Conservation (phyloP, 306 rosid genomes). For the Glycine soja region DNA sequence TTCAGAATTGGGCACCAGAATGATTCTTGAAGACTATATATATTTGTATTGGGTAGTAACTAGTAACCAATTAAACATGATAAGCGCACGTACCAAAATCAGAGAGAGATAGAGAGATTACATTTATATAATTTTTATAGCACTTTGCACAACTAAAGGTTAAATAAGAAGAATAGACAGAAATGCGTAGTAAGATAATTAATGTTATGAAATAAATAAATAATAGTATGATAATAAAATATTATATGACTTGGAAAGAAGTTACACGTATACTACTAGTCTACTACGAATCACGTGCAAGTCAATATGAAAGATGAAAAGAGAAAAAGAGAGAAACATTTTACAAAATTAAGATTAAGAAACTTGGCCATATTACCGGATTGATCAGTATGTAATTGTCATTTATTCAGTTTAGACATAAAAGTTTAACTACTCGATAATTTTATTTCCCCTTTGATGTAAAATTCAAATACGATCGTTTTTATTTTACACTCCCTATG, state of each 20-base stretch:
- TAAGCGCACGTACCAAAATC: not conserved
- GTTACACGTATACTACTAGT: not conserved
- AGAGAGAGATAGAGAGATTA: not conserved
- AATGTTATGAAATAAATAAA: not conserved
- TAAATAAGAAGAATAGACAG: not conserved
- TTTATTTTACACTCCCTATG: not conserved
- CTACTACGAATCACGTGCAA: not conserved
- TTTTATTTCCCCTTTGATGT: not conserved
- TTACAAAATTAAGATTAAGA: not conserved
- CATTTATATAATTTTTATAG: not conserved
- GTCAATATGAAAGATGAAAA: not conserved
- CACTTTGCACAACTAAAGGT: not conserved
- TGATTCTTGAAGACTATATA: not conserved
- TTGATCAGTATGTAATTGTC: not conserved
- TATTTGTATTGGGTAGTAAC: not conserved
- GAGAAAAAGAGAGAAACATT: not conserved
- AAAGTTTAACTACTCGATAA: not conserved
- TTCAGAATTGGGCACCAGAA: not conserved
- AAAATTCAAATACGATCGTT: not conserved
- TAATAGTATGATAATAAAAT: not conserved
- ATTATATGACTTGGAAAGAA: not conserved
- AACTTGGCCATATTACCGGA: constrained; percentile 1
- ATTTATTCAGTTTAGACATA: not conserved
- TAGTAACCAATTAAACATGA: not conserved
- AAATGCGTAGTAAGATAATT: not conserved